Base-by-base conservation (phyloP, 2,329 filamentous ascomycete species). In the Penicillium sp. region DNA sequence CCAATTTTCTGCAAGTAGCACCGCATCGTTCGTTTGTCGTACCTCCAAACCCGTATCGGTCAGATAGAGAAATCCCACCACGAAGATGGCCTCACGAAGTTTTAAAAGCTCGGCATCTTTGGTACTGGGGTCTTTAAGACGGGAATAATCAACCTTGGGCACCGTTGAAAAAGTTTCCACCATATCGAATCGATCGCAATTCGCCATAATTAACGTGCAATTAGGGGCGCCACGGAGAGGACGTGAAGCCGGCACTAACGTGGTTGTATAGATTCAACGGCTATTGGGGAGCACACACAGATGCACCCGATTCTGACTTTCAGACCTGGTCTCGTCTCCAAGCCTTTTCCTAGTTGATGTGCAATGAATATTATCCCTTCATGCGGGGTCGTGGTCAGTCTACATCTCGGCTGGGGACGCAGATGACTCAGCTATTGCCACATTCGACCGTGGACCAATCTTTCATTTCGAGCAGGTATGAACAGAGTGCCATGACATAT, bases 11-110 rank as follows among this genome's bases (percentile, higher is more conserved):
- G 8, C 21, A 12, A 15, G 10, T 31, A 6, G 2, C 9, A 45
- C 39, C 12, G 1, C 7, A 21, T 16, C 12, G 43, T n/a, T 31
- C 21, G 16, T 31, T 28, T 18, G 6, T 31, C 47, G 29, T 52
- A 68, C 69, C 59, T 71, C 69, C 4, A 71, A 51, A 3, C 69
- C 69, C 4, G 68, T 70, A 44, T 72, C 70, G 5, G 58, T 67
- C 44, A 72, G 53, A 52, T 71, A 72, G 13, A 72, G 51, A 42
- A 72, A 71, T 4, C 69, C 69, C 2, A 71, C 68, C 3, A 65
- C 49, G 46, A 72, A 72, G 21, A 71, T 69, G 2, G 69, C 69
- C 16, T 70, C 53, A 21, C 65, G 66, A 6, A 71, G 52, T 21
- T 64, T 58, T 0, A 43, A 46, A 0, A 72, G 56, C 2, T 67